Conservation (phyloP, 345 rosid genomes). For the Atalantia buxifolia region DNA sequence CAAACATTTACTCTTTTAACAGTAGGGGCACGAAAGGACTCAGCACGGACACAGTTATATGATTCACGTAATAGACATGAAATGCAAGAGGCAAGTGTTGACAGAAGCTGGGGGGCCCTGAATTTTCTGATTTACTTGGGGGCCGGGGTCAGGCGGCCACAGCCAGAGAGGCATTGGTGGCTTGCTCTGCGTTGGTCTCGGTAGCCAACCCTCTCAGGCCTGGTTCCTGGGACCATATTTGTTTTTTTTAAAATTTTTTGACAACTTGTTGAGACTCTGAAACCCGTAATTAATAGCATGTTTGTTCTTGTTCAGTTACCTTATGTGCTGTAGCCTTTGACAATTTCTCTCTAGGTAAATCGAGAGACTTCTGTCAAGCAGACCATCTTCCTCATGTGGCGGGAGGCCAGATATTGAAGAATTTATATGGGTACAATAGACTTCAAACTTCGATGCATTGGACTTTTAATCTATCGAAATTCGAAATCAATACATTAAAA, state of each 20-base stretch:
- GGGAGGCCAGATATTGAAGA: too few species aligned
- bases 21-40: slow-evolving; percentile 10
- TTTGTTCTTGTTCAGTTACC: slow-evolving; percentile 2
- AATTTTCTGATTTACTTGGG: neutral
- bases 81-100: slow-evolving; percentile 12
- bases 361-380: neutral
- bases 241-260: neutral
- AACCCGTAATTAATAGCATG: neutral
- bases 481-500: neutral
- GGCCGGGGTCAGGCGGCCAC: neutral
- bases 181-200: neutral
- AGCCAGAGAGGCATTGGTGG: neutral
- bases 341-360: neutral
- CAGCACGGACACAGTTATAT: slow-evolving; percentile 13
- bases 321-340: neutral
- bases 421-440: too few species aligned
- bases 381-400: neutral
- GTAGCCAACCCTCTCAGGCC: neutral
- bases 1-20: slow-evolving; percentile 14
- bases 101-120: slow-evolving; percentile 20
- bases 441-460: too few species aligned
- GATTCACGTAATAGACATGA: slow-evolving; percentile 55
- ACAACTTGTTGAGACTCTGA: neutral
- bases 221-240: slow-evolving; percentile 15
- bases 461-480: too few species aligned